Percentiles rank a stretch among this genome's conserved stretches.
These are phyloP conservation scores for Saccharomycopsis selenospora DNA, from an alignment of 805 yeast species.

Conservation along the genomic window DNA sequence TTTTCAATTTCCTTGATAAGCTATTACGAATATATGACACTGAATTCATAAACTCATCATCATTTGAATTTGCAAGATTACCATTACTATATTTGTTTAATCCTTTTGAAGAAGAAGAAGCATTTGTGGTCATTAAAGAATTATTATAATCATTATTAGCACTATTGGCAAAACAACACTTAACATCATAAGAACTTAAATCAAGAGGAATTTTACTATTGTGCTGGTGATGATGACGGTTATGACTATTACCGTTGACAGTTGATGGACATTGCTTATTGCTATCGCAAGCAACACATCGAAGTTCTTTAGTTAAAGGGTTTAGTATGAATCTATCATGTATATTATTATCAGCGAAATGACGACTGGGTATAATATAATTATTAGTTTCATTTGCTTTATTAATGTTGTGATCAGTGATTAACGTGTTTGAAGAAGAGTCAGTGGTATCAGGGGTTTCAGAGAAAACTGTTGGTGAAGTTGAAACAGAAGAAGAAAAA, in stretches of 20 bases:
- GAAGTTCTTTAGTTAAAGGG: conserved; percentile 16
- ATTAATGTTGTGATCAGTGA: too few species aligned
- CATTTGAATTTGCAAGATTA: not conserved
- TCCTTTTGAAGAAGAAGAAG: not conserved
- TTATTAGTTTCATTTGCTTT: too few species aligned
- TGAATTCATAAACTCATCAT: not conserved
- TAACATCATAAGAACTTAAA: not conserved
- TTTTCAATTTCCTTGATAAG: not conserved
- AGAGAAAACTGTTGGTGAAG: conserved; percentile 7
- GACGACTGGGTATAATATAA: not conserved
- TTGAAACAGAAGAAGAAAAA: not conserved
- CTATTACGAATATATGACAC: not conserved
- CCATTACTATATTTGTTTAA: not conserved
- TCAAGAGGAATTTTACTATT: not conserved
- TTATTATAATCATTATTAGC: not conserved
- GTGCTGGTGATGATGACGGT: not conserved
- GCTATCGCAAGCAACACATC: conserved; percentile 16
- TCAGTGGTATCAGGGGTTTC: conserved; percentile 9
- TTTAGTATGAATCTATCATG: conserved; percentile 17
- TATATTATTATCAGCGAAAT: conserved; percentile 5
- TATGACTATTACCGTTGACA: not conserved
- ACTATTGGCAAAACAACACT: conserved; percentile 5
- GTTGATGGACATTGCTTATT: conserved; percentile 7
- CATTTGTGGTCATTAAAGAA: not conserved
- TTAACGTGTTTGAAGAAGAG: not conserved